Conservation (phyloP, 345 rosid genomes). For the Streptanthus diversifolius region DNA sequence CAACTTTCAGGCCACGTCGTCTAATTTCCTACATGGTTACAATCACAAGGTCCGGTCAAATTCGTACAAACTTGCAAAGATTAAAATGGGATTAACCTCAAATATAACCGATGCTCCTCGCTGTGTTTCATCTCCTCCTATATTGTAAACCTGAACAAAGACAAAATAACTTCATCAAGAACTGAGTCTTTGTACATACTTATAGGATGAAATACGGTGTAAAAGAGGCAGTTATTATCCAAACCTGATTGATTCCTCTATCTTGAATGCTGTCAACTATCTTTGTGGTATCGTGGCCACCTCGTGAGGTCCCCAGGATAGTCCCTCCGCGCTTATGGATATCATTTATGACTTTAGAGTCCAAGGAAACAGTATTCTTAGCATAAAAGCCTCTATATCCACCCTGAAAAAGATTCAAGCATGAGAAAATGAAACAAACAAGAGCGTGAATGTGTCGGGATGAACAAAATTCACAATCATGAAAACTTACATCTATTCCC, state of each 20-base stretch:
- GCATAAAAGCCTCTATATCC: conserved; percentile 83
- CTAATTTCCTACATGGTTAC: conserved; percentile 54
- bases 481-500: conserved; percentile 71
- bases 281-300: conserved; percentile 72
- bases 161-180: not conserved
- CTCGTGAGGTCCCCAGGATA: conserved; percentile 70
- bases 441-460: not conserved
- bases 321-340: conserved; percentile 89
- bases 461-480: not conserved
- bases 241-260: conserved; percentile 75
- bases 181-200: not conserved
- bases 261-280: conserved; percentile 84
- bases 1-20: conserved; percentile 64
- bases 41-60: not conserved
- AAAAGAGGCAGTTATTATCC: not conserved
- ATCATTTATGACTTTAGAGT: conserved; percentile 66
- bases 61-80: not conserved
- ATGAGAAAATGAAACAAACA: conserved; percentile 10
- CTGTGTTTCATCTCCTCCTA: conserved; percentile 89
- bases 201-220: not conserved
- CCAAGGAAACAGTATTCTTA: conserved; percentile 53
- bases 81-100: conserved; percentile 42
- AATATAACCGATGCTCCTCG: conserved; percentile 64
- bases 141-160: conserved; percentile 55
- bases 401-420: conserved; percentile 43